These are phyloP conservation scores for Eruca vesicaria DNA, from an alignment of 441 rosid species.

Conservation along the genomic window DNA sequence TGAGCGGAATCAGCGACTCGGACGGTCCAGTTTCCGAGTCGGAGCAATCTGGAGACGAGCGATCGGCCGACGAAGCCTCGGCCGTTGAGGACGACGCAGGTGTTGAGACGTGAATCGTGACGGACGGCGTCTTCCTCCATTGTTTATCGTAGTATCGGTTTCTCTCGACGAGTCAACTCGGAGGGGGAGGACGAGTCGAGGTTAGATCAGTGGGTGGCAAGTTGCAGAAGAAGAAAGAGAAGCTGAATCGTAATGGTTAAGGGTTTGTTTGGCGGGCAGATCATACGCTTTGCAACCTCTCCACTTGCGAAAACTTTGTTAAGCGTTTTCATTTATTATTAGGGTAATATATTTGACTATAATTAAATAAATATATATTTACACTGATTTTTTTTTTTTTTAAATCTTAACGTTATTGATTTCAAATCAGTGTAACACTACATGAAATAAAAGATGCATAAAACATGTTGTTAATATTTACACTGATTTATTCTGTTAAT, in stretches of 20 bases:
- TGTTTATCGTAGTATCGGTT: conserved; percentile 2
- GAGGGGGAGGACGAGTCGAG: conserved; percentile 9
- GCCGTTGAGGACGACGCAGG: conserved; percentile 85
- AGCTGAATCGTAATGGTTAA: background rate
- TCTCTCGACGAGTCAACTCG: conserved; percentile 18
- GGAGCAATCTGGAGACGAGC: conserved; percentile 64
- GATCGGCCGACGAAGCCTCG: conserved; percentile 78
- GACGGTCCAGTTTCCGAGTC: conserved; percentile 67
- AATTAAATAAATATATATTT: too few species aligned
- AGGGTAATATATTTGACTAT: background rate
- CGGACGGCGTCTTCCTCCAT: conserved; percentile 45
- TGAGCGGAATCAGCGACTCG: conserved; percentile 74
- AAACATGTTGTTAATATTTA: too few species aligned
- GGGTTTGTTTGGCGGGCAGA: conserved; percentile 28
- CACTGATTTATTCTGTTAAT: too few species aligned
- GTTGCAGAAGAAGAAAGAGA: background rate
- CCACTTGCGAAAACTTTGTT: conserved; percentile 2
- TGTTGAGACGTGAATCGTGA: conserved; percentile 44
- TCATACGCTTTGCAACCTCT: conserved; percentile 7
- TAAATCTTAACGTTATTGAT: too few species aligned
- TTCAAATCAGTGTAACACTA: too few species aligned
- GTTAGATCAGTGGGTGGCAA: conserved; percentile 20
- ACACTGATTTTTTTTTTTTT: background rate
- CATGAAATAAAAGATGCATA: too few species aligned
- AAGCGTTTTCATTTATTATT: conserved; percentile 1